Conservation (phyloP, 164 flowering plant genomes). For the Magnolia changhungtana region DNA sequence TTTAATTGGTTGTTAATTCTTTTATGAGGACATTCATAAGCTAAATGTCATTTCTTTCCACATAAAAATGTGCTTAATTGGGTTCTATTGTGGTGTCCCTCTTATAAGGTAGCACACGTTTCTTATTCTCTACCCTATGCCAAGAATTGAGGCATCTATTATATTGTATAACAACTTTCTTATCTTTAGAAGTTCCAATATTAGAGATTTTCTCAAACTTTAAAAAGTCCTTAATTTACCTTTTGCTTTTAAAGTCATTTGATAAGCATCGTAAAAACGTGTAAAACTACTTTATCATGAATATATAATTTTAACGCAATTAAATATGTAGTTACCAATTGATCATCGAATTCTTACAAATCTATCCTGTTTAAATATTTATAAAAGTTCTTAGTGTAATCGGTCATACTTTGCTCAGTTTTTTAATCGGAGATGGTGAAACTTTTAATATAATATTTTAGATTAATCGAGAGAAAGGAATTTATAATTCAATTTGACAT, state of each 20-base stretch:
- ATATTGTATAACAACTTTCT: neutral
- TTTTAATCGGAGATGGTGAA: neutral
- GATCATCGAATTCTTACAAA: conserved; percentile 8
- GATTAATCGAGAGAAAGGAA: neutral
- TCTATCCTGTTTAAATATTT: neutral
- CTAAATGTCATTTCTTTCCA: conserved; percentile 1
- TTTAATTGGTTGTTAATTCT: neutral
- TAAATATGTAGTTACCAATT: conserved; percentile 4
- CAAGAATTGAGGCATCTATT: neutral
- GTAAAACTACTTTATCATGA: neutral
- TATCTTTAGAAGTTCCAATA: neutral
- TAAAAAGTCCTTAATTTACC: neutral
- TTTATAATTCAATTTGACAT: neutral
- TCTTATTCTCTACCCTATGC: neutral
- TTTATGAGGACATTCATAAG: neutral
- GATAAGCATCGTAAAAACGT: neutral
- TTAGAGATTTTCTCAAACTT: neutral
- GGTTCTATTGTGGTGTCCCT: too few species aligned
- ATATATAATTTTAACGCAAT: neutral
- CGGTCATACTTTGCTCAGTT: neutral
- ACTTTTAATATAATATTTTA: neutral
- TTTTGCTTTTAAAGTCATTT: conserved; percentile 5
- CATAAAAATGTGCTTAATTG: neutral
- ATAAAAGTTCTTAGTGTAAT: conserved; percentile 2
- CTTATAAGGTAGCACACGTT: conserved; percentile 10